These are phyloP conservation scores for Fraxinus xanthoxyloides DNA, from an alignment of 305 asterid species.

Conservation along the genomic window DNA sequence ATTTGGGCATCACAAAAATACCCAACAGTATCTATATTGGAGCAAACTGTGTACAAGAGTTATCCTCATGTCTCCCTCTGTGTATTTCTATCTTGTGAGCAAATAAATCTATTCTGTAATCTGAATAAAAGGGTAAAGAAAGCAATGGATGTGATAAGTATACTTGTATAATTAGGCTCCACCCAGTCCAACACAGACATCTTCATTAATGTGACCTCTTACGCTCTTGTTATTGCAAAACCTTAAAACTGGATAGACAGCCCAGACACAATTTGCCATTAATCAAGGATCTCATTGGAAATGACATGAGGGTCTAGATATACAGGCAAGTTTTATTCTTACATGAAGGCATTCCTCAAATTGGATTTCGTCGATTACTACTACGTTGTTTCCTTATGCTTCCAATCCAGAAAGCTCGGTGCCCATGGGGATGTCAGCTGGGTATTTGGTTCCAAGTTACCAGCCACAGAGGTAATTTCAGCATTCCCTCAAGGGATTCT, in stretches of 20 bases:
- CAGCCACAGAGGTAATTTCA: neutral
- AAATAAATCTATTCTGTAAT: neutral
- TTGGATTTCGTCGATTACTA: neutral
- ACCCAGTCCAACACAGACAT: neutral
- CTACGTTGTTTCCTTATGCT: slow-evolving; percentile 20
- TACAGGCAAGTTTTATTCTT: neutral
- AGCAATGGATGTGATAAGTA: neutral
- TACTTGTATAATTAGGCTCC: neutral
- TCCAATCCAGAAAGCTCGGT: slow-evolving; percentile 31
- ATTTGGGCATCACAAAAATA: too few relatives aligned
- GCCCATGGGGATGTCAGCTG: slow-evolving; percentile 25
- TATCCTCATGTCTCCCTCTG: neutral
- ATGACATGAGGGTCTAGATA: slow-evolving; percentile 34
- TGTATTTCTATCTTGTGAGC: neutral
- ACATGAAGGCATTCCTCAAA: neutral
- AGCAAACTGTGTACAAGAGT: neutral
- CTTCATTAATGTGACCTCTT: neutral
- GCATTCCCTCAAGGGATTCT: neutral
- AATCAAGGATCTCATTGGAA: slow-evolving; percentile 27
- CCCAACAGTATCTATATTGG: neutral
- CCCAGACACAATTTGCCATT: slow-evolving; percentile 28
- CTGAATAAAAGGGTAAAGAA: neutral
- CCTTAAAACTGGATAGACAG: slow-evolving; percentile 25
- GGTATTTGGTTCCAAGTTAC: neutral
- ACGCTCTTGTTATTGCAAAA: neutral